These are phyloP conservation scores for Macrophomina tecta DNA, from an alignment of 2,329 filamentous ascomycete genomes.

Conservation along the genomic window DNA sequence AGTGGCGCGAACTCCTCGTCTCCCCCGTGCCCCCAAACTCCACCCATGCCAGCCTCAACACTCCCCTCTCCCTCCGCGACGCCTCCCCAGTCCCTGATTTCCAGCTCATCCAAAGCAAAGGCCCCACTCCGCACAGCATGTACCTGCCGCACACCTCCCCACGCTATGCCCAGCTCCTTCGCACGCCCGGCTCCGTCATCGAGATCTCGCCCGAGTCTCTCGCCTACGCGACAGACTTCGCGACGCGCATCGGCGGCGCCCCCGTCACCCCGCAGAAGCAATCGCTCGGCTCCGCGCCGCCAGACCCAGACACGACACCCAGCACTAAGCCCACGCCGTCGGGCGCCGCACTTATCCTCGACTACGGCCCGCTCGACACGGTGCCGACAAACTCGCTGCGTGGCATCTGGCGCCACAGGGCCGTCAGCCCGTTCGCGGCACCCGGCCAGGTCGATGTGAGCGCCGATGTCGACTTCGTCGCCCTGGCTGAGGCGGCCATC, in stretches of 20 bases:
- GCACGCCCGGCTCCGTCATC: slow-evolving; percentile 71
- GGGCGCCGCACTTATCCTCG: slow-evolving; percentile 91
- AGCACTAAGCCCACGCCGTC: slow-evolving; percentile 66
- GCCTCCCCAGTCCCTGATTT: slow-evolving; percentile 70
- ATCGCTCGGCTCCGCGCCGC: slow-evolving; percentile 31
- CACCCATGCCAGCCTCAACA: slow-evolving; percentile 63
- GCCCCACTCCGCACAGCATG: slow-evolving; percentile 79
- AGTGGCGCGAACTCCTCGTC: slow-evolving; percentile 53
- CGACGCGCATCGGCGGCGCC: slow-evolving; percentile 78
- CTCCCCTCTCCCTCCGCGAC: slow-evolving; percentile 30
- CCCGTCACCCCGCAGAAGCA: slow-evolving; percentile 38
- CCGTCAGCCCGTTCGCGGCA: slow-evolving; percentile 77
- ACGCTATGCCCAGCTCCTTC: slow-evolving; percentile 78
- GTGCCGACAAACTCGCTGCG: slow-evolving; percentile 89
- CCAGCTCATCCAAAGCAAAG: slow-evolving; percentile 77
- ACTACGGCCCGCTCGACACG: slow-evolving; percentile 82
- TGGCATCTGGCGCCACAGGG: slow-evolving; percentile 79
- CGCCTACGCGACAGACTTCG: slow-evolving; percentile 80
- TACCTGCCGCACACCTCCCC: slow-evolving; percentile 83
- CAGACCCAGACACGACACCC: slow-evolving; percentile 29
- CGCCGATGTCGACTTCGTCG: slow-evolving; percentile 92
- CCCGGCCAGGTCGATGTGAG: slow-evolving; percentile 87
- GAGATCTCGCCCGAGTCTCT: slow-evolving; percentile 90
- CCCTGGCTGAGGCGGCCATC: slow-evolving; percentile 81
- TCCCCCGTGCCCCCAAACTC: slow-evolving; percentile 48